Base-by-base conservation (phyloP, 148 eudicot genomes). In the Spergularia bocconei region DNA sequence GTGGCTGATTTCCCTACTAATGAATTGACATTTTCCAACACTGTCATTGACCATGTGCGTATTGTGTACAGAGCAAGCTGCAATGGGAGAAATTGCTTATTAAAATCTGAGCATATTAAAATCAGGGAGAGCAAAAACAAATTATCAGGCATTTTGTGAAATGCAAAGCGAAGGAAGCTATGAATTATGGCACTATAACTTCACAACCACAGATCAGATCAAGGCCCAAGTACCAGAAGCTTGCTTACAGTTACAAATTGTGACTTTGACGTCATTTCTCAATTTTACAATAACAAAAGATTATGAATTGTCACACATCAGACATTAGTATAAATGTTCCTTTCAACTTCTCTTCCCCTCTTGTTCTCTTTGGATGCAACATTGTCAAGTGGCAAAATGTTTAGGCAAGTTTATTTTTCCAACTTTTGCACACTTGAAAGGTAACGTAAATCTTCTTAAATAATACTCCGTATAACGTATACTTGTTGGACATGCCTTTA, bases 11-110 rank as follows among this genome's bases (percentile, higher is more conserved):
- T 93, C 75, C 98, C 98, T 1, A 90, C 93, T 0, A 95, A 84
- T 55, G 97, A 95, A 74, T 93, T 86, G 2, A 90, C 98, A 33
- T 95, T 95, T 79, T 95, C 98, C 78, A 92, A 66, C 75, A 95
- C 98, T 4, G 97, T 90, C 81, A 89, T 73, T 53, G 98, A 92
- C 98, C 98, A 95, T 29, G 97, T 95, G 3, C 92, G 89, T 36
- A 95, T 95, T 19, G 98, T 95, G 87, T 92, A 95, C 65, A 95
- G 51, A 3, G 98, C 98, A 39, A 95, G 84, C 97, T 91, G 91
- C 77, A 72, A 67, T 23, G 51, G 48, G 57, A 58, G 63, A 50
- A 36, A 78, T 2, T 17, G n/a, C 1, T 12, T 17, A 56, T 75
- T 39, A 62, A 56, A 61, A 69, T 39, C 11, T 12, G 15, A 51